Conservation (phyloP, 148 eudicot species). For the Dianthus caryophyllus region DNA sequence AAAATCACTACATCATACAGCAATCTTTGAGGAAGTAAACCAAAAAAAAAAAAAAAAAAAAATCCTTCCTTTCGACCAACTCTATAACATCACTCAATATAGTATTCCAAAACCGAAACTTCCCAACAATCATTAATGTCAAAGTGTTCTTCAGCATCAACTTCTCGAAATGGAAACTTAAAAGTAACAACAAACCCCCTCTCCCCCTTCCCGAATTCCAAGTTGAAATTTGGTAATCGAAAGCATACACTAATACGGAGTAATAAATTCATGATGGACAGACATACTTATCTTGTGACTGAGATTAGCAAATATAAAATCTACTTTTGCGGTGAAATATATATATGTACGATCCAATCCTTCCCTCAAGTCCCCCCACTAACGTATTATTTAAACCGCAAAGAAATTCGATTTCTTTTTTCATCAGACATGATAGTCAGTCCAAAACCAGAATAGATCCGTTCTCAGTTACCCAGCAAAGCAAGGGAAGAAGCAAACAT, state of each 20-base stretch:
- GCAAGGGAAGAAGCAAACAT: background rate
- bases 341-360: background rate
- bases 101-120: background rate
- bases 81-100: background rate
- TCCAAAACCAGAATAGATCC: background rate
- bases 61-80: background rate
- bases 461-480: background rate
- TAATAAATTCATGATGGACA: too few species aligned
- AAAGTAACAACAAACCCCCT: background rate
- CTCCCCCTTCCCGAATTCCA: background rate
- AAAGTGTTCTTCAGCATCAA: conserved; percentile 1
- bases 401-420: background rate
- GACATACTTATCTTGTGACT: background rate
- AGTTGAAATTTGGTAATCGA: background rate
- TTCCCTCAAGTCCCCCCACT: background rate
- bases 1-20: conserved; percentile 52
- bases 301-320: background rate
- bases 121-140: background rate
- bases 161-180: background rate
- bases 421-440: background rate
- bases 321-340: background rate
- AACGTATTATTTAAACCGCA: background rate
- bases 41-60: background rate
- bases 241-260: too few species aligned
- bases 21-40: background rate